These are phyloP conservation scores for Mikania micrantha DNA, from an alignment of 129 eudicot species.

Conservation along the genomic window DNA sequence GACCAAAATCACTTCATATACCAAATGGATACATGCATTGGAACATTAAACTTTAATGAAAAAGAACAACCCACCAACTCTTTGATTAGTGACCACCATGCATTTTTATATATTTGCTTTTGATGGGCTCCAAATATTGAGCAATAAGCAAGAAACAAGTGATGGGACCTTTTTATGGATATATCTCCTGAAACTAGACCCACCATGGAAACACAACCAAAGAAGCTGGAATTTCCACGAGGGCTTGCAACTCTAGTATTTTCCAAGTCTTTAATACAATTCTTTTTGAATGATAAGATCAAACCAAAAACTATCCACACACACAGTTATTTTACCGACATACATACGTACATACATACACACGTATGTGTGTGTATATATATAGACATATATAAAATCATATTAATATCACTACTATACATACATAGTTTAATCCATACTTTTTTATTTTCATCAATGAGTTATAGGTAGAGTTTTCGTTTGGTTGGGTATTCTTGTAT, in stretches of 20 bases:
- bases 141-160: conserved; percentile 19
- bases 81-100: conserved; percentile 30
- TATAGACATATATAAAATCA: too few species aligned
- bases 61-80: conserved; percentile 48
- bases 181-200: conserved; percentile 58
- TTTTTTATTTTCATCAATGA: too few species aligned
- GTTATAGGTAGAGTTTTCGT: too few species aligned
- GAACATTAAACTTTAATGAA: conserved; percentile 39
- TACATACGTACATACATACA: too few species aligned
- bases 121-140: conserved; percentile 21
- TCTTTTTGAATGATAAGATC: conserved; percentile 8
- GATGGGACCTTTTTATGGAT: conserved; percentile 39
- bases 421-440: too few species aligned
- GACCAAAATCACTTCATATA: conserved; percentile 36
- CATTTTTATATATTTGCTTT: conserved; percentile 10
- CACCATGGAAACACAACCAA: conserved; percentile 48
- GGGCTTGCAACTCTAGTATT: conserved; percentile 31
- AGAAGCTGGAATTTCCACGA: conserved; percentile 72
- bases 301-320: not conserved
- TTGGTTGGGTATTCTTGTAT: too few species aligned
- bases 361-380: too few species aligned
- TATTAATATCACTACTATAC: too few species aligned
- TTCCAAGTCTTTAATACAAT: conserved; percentile 14
- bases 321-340: conserved; percentile 23
- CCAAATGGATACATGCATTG: conserved; percentile 35